Evolutionary conservation across 2,329 filamentous ascomycete species (phyloP), one percentile per base, ranked within the genome.

Genomic region (Teratosphaeria nubilosa): DNA sequence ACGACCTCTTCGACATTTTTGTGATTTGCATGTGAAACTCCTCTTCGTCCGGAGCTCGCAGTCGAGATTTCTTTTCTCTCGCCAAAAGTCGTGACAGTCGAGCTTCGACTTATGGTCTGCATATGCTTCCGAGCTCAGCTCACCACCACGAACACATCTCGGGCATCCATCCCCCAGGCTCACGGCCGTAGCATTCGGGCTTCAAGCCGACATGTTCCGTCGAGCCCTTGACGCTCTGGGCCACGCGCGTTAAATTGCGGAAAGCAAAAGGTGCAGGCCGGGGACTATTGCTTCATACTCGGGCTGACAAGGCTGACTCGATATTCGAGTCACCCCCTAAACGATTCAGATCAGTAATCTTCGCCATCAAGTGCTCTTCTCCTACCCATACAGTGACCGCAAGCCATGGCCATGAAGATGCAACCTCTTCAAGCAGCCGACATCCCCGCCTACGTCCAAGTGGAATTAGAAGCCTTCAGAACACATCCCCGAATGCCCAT

Each of bases 1-100:
- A 59, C n/a, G 61, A 58, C 51, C 68, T 63, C 51, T 71, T 71
- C 37, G 66, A 66, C 69, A 70, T 70, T 22, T 48, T 48, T 48
- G 41, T 48, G 41, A 20, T 20, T 48, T 5, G n/a, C 41, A 48
- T 48, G 41, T 20, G 20, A 48, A 22, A 45, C n/a, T 30, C 5
- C 16, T 48, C 20, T 10, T 16, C 41, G 41, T 20, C 20, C 6
- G 27, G 16, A 48, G 34, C 14, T 41, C 34, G 34, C 13, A 41
- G 34, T 41, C 34, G 13, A 41, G 34, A 41, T 41, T 41, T 41
- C 34, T 48, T 48, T 5, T 16, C 16, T 9, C 16, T 5, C 1
- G 41, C n/a, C 41, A 48, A 48, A 48, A 41, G 13, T 14, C 5
- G 13, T 41, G 34, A 2, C 11, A 1, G 27, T 4, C 34, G 5